Percentiles rank a stretch among this genome's conserved stretches.
Conservation (phyloP, 2,329 filamentous ascomycete species). For the Nigrospora sphaerica region DNA sequence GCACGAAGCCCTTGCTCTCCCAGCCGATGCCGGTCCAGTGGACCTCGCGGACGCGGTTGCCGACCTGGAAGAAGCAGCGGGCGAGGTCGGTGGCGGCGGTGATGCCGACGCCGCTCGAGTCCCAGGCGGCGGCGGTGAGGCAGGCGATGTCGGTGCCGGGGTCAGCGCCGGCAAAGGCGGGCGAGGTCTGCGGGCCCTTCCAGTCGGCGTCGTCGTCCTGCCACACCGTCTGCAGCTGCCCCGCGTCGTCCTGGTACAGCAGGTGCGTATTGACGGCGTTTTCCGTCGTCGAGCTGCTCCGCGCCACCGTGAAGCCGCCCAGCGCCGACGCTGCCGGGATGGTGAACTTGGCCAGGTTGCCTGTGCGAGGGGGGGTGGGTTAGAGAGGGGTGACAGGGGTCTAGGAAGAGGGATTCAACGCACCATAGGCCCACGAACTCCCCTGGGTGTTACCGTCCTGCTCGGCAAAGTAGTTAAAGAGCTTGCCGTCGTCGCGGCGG, state of each 20-base stretch:
- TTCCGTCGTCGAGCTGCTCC: slow-evolving; percentile 8
- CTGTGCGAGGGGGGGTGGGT: neutral
- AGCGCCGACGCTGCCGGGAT: slow-evolving; percentile 10
- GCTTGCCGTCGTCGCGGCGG: slow-evolving; percentile 10
- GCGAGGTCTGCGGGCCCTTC: slow-evolving; percentile 11
- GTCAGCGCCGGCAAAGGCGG: slow-evolving; percentile 8
- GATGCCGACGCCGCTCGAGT: slow-evolving; percentile 2
- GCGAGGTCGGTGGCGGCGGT: slow-evolving; percentile 12
- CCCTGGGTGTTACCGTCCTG: slow-evolving; percentile 5
- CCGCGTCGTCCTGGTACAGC: slow-evolving; percentile 11
- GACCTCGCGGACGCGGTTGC: too few species aligned
- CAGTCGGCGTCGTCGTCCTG: slow-evolving; percentile 12
- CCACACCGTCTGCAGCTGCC: slow-evolving; percentile 11
- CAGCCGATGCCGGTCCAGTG: too few species aligned
- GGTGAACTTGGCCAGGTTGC: neutral
- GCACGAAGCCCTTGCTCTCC: too few species aligned
- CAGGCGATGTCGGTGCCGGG: slow-evolving; percentile 11
- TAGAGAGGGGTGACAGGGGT: neutral
- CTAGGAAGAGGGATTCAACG: slow-evolving; percentile 1
- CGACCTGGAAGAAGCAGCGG: slow-evolving; percentile 11
- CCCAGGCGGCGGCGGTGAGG: slow-evolving; percentile 8
- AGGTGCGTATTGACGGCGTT: slow-evolving; percentile 14
- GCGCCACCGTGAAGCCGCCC: slow-evolving; percentile 12
- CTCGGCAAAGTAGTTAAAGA: slow-evolving; percentile 9
- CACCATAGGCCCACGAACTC: slow-evolving; percentile 10